Base-by-base conservation (phyloP, 805 yeast genomes). In the Suhomyces kilbournensis region DNA sequence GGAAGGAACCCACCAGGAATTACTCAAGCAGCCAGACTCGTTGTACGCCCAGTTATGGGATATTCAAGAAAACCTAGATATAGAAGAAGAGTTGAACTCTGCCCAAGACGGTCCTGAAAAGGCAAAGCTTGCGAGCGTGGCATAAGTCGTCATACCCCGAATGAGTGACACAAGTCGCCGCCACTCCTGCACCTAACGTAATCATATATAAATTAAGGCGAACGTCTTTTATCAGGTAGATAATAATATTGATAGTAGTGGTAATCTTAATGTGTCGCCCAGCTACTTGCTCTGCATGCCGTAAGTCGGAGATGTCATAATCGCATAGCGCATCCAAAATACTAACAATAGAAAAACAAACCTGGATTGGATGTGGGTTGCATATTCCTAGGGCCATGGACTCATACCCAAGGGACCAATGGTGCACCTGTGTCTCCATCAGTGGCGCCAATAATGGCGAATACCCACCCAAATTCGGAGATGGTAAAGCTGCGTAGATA, bases 31-130 rank as follows among this genome's bases (percentile, higher is more conserved):
- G 43, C 74, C 75, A 0, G 73, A 70, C 5, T 85, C 96, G 0
- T 73, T 93, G 49, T 94, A 94, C 69, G 77, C 81, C 20, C 85
- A 84, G 54, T 76, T 94, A 63, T 94, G 99, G 99, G 80, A 85
- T 60, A 90, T 96, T 44, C 99, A 94, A 73, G 97, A 93, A 67
- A 81, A 85, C 59, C 70, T 87, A 86, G 56, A 53, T 30, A 50
- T 56, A 7, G 60, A 55, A 7, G 51, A 51, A 43, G 53, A 52
- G 30, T 51, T 55, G 44, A 43, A 19, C 15, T 32, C 15, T n/a
- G n/a, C 9, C 9, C 8, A 32, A 22, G 26, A 19, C 10, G 19
- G n/a, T 9, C 14, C 22, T 10, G 25, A 1, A 9, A 9, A 12
- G 43, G 43, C 42, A 19, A 38, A 17, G 42, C 14, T 7, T n/a